phyloP scores from a whole-genome alignment of 2,329 filamentous ascomycete species.

The Exophiala sideris region DNA sequence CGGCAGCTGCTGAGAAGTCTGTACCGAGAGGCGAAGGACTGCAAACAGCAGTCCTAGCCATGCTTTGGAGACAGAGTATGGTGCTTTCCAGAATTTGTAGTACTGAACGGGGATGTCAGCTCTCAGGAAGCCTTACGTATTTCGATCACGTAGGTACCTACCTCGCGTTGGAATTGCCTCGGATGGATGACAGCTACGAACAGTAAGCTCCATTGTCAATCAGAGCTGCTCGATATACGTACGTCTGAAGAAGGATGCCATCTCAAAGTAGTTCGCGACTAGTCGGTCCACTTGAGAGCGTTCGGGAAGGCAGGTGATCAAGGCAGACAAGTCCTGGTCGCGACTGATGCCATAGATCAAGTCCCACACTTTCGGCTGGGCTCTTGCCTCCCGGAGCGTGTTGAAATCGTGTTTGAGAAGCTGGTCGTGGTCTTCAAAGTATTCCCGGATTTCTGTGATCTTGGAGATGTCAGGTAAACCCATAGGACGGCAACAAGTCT shows the following conservation, averaged over 20 bases:
- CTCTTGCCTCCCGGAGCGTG: not conserved
- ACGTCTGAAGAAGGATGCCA: constrained; percentile 1
- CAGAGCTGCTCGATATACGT: not conserved
- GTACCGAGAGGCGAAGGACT: not conserved
- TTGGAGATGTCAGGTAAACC: not conserved
- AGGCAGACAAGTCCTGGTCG: not conserved
- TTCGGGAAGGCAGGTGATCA: constrained; percentile 1
- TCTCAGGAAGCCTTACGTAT: not conserved
- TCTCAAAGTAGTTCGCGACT: not conserved
- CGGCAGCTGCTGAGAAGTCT: not conserved
- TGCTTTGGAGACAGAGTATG: not conserved
- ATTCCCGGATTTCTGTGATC: not conserved
- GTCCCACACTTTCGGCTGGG: not conserved
- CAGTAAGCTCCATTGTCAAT: not conserved
- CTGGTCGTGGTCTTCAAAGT: constrained; percentile 1
- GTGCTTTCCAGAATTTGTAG: not conserved
- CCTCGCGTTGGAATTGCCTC: not conserved
- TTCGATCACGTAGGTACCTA: not conserved
- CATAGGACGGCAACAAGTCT: not conserved
- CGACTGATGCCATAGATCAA: not conserved
- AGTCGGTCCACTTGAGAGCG: not conserved
- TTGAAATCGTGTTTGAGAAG: not conserved
- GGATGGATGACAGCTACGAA: not conserved
- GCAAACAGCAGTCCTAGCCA: constrained; percentile 1
- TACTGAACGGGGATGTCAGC: not conserved